These are phyloP conservation scores for Allomyces arbusculus DNA, from an alignment of 192 early-diverging fungal species.

Conservation along the genomic window DNA sequence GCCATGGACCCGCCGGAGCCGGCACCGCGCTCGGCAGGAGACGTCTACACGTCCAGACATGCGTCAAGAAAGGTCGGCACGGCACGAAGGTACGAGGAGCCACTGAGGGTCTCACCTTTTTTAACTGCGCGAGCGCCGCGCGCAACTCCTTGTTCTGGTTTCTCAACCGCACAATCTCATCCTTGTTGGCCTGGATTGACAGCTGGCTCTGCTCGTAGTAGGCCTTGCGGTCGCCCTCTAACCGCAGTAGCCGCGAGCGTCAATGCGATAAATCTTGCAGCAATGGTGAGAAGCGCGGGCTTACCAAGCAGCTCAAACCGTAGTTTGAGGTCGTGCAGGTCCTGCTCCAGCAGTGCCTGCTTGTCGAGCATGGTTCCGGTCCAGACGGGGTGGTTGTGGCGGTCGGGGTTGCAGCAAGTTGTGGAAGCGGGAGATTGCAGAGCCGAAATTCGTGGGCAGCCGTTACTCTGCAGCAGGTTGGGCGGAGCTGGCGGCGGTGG, in stretches of 20 bases:
- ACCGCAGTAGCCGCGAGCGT: background rate
- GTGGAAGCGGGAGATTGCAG: too few species aligned
- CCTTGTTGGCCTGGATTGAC: constrained; percentile 40
- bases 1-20: too few species aligned
- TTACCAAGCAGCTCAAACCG: constrained; percentile 37
- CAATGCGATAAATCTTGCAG: background rate
- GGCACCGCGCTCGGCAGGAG: too few species aligned
- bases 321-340: constrained; percentile 40
- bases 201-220: constrained; percentile 42
- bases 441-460: too few species aligned
- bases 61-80: too few species aligned
- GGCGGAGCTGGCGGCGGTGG: too few species aligned
- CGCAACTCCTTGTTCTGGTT: constrained; percentile 30
- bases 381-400: too few species aligned
- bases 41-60: too few species aligned
- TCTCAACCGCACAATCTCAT: constrained; percentile 27
- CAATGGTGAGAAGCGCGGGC: background rate
- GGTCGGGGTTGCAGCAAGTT: too few species aligned
- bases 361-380: constrained; percentile 10
- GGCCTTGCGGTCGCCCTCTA: constrained; percentile 42
- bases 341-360: constrained; percentile 24
- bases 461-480: too few species aligned
- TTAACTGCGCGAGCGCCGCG: constrained; percentile 28
- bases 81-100: background rate
- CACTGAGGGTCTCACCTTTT: constrained; percentile 39